A percentile compares a stretch with the other conserved stretches of the same genome.
Evolutionary conservation across 768 basidiomycete species (phyloP).

Genomic region (Panellus pusillus): DNA sequence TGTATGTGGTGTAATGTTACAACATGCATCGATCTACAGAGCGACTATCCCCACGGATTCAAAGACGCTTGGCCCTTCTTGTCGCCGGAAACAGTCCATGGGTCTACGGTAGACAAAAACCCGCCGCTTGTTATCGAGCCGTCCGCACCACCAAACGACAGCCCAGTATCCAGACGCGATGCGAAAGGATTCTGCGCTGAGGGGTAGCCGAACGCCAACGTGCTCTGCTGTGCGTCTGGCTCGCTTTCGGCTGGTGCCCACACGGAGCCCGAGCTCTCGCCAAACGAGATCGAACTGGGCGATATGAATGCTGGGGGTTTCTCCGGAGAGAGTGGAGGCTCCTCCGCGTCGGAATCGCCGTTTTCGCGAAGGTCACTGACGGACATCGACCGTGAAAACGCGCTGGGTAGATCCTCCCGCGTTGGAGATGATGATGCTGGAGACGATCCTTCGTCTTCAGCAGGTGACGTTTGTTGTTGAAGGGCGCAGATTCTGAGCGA

Average conservation of each 20-base stretch:
- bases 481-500: conserved; percentile 46
- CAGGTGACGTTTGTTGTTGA: conserved; percentile 7
- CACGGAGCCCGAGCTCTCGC: conserved; percentile 17
- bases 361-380: conserved; percentile 31
- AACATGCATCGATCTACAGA: neutral
- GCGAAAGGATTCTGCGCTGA: conserved; percentile 30
- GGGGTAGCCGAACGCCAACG: neutral
- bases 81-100: conserved; percentile 36
- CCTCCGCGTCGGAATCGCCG: conserved; percentile 11
- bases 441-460: conserved; percentile 2
- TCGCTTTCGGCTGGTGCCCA: conserved; percentile 7
- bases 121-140: conserved; percentile 46
- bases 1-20: conserved; percentile 13
- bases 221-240: conserved; percentile 7
- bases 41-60: conserved; percentile 21
- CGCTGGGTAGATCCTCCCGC: conserved; percentile 27
- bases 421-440: conserved; percentile 15
- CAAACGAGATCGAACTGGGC: conserved; percentile 6
- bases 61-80: conserved; percentile 20
- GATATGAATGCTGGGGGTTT: conserved; percentile 10
- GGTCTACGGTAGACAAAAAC: conserved; percentile 29
- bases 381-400: conserved; percentile 41
- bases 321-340: conserved; percentile 23
- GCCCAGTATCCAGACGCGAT: conserved; percentile 26
- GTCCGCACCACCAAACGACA: conserved; percentile 53